Evolutionary conservation across 2,329 filamentous ascomycete genomes (phyloP).

Genomic region (Aspergillus ibericus): DNA sequence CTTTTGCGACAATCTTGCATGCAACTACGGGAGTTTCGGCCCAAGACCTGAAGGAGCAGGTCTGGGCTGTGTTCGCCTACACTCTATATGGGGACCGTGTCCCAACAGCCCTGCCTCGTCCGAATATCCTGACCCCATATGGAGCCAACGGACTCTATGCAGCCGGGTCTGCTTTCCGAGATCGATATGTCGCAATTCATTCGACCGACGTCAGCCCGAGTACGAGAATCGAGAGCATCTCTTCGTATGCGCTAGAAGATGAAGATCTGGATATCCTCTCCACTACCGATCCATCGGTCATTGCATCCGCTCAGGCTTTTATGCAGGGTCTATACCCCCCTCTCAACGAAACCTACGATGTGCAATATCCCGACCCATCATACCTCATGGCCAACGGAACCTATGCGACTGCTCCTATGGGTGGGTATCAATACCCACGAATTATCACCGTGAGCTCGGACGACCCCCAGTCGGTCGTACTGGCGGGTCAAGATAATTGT

Average conservation of each 20-base stretch:
- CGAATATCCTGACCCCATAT: conserved; percentile 50
- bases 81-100: conserved; percentile 57
- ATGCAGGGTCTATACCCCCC: conserved; percentile 64
- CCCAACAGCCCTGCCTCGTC: conserved; percentile 42
- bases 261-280: conserved; percentile 52
- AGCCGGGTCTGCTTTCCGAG: conserved; percentile 53
- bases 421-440: conserved; percentile 59
- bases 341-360: conserved; percentile 33
- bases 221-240: conserved; percentile 48
- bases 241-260: conserved; percentile 45
- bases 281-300: conserved; percentile 48
- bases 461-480: conserved; percentile 53
- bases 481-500: conserved; percentile 52
- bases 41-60: conserved; percentile 32
- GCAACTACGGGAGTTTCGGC: conserved; percentile 21
- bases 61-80: conserved; percentile 55
- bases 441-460: conserved; percentile 46
- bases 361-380: conserved; percentile 34
- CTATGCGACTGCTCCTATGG: conserved; percentile 49
- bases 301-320: conserved; percentile 60
- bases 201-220: conserved; percentile 23
- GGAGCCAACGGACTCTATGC: conserved; percentile 56
- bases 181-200: conserved; percentile 50
- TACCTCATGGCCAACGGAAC: conserved; percentile 52
- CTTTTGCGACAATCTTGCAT: conserved; percentile 16